Percentiles rank a stretch among this genome's conserved stretches.
phyloP scores from a whole-genome alignment of 2,329 filamentous ascomycete genomes.

The Incumbomyces lentus region DNA sequence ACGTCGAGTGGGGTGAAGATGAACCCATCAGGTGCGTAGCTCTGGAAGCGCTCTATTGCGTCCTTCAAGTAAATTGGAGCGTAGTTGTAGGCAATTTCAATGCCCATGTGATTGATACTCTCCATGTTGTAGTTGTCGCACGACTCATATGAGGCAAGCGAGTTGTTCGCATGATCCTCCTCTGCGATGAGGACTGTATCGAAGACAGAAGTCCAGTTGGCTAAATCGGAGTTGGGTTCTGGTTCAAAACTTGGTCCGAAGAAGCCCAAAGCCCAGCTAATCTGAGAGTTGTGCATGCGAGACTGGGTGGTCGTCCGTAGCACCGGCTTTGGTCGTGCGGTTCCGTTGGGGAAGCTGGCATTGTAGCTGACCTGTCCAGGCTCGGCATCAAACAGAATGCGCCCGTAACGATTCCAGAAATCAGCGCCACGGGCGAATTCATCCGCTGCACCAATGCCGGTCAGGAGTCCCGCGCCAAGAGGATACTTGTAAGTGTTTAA shows the following conservation, averaged over 20 bases:
- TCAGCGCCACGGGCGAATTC: slow-evolving; percentile 41
- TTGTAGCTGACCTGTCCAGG: slow-evolving; percentile 41
- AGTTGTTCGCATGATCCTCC: slow-evolving; percentile 42
- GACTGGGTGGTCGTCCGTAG: slow-evolving; percentile 45
- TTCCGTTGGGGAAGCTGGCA: slow-evolving; percentile 36
- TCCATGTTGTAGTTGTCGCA: slow-evolving; percentile 29
- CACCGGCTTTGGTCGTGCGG: slow-evolving; percentile 38
- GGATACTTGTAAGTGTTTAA: slow-evolving; percentile 44
- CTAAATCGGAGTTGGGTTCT: slow-evolving; percentile 28
- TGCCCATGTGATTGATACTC: slow-evolving; percentile 31
- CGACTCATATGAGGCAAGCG: slow-evolving; percentile 42
- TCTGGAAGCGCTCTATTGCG: slow-evolving; percentile 38
- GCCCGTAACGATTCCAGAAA: slow-evolving; percentile 47
- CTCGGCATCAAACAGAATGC: slow-evolving; percentile 42
- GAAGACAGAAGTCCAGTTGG: slow-evolving; percentile 29
- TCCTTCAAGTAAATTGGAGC: slow-evolving; percentile 36
- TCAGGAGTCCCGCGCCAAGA: slow-evolving; percentile 35
- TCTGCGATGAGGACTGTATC: slow-evolving; percentile 43
- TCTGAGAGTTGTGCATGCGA: slow-evolving; percentile 45
- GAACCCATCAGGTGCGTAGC: slow-evolving; percentile 39
- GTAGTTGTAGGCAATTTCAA: slow-evolving; percentile 28
- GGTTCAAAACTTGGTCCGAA: slow-evolving; percentile 38
- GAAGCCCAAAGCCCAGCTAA: slow-evolving; percentile 44
- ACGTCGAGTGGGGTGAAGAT: slow-evolving; percentile 41
- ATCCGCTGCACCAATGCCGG: slow-evolving; percentile 40